A percentile compares a stretch with the other conserved stretches of the same genome.
Conservation (phyloP, 805 yeast species). For the Scheffersomyces amazonensis region DNA sequence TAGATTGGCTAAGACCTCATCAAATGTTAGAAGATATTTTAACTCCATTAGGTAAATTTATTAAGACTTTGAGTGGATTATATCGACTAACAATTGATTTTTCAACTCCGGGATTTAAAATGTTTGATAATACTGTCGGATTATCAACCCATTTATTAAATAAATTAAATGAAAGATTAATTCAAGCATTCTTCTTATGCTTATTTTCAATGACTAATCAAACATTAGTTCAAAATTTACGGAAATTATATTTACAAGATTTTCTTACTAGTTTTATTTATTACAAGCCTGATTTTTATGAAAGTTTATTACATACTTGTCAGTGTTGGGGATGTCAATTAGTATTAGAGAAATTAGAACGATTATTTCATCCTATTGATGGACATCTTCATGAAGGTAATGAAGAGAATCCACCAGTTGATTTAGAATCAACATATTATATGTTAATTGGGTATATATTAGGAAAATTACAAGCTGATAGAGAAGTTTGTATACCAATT, state of each 20-base stretch:
- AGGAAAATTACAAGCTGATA: constrained; percentile 31
- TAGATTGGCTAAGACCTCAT: constrained; percentile 35
- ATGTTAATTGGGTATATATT: constrained; percentile 30
- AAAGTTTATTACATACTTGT: constrained; percentile 34
- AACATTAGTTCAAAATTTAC: constrained; percentile 12
- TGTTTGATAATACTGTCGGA: constrained; percentile 30
- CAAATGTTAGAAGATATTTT: constrained; percentile 27
- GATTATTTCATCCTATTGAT: constrained; percentile 18
- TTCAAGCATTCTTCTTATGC: constrained; percentile 33
- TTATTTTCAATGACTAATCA: constrained; percentile 13
- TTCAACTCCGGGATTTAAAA: constrained; percentile 34
- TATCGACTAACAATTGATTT: constrained; percentile 26
- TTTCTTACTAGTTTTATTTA: constrained; percentile 34
- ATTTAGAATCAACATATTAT: constrained; percentile 26
- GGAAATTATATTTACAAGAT: constrained; percentile 28
- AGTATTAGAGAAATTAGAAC: constrained; percentile 20
- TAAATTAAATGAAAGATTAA: constrained; percentile 28
- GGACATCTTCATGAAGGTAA: background rate
- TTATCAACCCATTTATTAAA: constrained; percentile 28
- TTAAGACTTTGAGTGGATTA: constrained; percentile 21
- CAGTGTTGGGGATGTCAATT: constrained; percentile 33
- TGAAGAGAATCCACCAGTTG: constrained; percentile 3
- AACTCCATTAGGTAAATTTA: constrained; percentile 28
- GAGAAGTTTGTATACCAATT: constrained; percentile 35
- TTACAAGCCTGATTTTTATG: constrained; percentile 34